Base-by-base conservation (phyloP, 768 basidiomycete genomes). In the Xerocomus brunneocitrinus region DNA sequence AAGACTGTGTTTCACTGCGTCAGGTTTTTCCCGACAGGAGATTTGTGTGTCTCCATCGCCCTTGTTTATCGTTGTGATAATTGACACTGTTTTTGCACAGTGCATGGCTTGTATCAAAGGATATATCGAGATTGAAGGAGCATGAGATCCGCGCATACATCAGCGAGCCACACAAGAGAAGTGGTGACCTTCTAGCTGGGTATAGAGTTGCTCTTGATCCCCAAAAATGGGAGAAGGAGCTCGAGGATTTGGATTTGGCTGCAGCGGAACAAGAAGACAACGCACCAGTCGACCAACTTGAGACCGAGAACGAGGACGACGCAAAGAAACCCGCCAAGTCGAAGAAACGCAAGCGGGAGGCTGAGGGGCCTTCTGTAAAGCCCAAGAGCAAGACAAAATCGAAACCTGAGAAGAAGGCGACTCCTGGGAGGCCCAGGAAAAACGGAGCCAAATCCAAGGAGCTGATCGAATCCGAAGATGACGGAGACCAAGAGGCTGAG, bases 1-100 rank as follows among this genome's bases (percentile, higher is more conserved):
- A 94, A 89, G 71, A 74, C 80, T 9, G 75, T 73, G 12, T 86
- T 83, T 59, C 86, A 89, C 71, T 83, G 83, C 57, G 79, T 85
- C 31, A 78, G 86, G 58, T 99, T 95, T 80, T 98, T 97, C 80
- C 94, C 97, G 5, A 81, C 80, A 28, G 94, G 90, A 48, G 95
- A 98, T 72, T 90, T 85, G 97, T 98, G 64, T 69, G 95, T 84
- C 22, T 40, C 41, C 50, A 47, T 61, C 52, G 49, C 40, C 44
- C 30, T 50, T 43, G 32, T 40, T 53, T 55, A 38, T 58, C 58
- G 44, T 57, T 38, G 1, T 39, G 38, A 60, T 53, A 13, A 31
- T 16, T 54, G 47, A 64, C 27, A 3, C 42, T 34, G 30, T 50
- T 54, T 58, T 27, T 19, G 8, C 59, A 40, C 27, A 98, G 95